These are phyloP conservation scores for Kentomonas sorsogonicus DNA, from an alignment of 208 protist genomes.

Conservation along the genomic window DNA sequence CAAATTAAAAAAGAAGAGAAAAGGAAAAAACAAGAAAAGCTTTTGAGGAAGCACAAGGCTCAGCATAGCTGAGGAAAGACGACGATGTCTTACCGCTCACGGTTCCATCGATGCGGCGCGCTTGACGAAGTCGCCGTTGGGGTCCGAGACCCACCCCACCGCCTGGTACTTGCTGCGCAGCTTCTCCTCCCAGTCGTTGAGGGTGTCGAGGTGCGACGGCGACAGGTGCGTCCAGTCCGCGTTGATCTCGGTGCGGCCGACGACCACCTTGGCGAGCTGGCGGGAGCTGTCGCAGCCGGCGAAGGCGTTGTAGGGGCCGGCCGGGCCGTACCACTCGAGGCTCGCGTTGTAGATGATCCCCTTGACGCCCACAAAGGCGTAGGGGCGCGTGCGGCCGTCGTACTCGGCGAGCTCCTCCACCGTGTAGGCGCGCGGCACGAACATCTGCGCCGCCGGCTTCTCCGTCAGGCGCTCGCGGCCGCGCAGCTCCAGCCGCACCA, in stretches of 20 bases:
- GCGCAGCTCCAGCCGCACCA: conserved; percentile 24
- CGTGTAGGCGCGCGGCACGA: conserved; percentile 75
- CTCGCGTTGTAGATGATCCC: conserved; percentile 83
- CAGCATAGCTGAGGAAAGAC: neutral
- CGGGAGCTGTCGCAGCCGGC: conserved; percentile 80
- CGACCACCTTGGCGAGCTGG: conserved; percentile 77
- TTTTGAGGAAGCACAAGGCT: neutral
- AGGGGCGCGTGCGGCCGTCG: conserved; percentile 55
- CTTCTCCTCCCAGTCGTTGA: conserved; percentile 87
- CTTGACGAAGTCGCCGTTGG: conserved; percentile 47
- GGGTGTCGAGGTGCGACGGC: conserved; percentile 40
- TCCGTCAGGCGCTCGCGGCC: conserved; percentile 39
- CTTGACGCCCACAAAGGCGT: conserved; percentile 75
- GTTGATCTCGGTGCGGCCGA: conserved; percentile 73
- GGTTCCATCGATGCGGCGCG: conserved; percentile 33
- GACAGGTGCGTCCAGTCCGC: conserved; percentile 80
- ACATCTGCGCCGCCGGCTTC: conserved; percentile 26
- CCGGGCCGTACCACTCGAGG: conserved; percentile 69
- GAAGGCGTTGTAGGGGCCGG: conserved; percentile 81
- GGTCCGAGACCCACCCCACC: conserved; percentile 73
- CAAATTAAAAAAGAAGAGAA: neutral
- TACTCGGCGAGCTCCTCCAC: conserved; percentile 73
- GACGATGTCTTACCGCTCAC: conserved; percentile 13
- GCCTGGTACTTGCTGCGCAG: conserved; percentile 75
- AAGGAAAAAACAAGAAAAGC: conserved; percentile 8